A percentile compares a stretch with the other conserved stretches of the same genome.
phyloP scores from a whole-genome alignment of 441 rosid species.

The Breynia disticha region DNA sequence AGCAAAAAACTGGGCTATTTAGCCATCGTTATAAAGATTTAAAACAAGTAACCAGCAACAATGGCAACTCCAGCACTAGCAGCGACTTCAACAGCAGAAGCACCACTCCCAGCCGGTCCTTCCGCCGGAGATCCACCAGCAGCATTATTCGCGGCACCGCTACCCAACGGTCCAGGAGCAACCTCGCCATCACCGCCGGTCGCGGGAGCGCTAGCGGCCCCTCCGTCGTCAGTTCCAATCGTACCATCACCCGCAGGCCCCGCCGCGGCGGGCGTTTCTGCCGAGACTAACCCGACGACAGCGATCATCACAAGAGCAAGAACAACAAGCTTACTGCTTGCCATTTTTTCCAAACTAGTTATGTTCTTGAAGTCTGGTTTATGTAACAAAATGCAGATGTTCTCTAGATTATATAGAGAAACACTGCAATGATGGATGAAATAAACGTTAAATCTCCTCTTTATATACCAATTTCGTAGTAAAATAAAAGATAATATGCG shows the following conservation, averaged over 20 bases:
- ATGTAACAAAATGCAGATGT: not conserved
- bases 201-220: conserved; percentile 23
- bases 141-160: not conserved
- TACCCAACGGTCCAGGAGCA: conserved; percentile 14
- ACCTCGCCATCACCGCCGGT: conserved; percentile 16
- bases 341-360: conserved; percentile 22
- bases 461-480: conserved; percentile 3
- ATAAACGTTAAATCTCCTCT: not conserved
- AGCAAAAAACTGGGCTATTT: too few species aligned
- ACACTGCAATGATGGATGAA: not conserved
- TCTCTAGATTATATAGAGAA: conserved; percentile 8
- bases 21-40: too few species aligned
- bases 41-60: conserved; percentile 16
- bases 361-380: too few species aligned
- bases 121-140: conserved; percentile 9
- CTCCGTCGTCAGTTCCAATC: conserved; percentile 20
- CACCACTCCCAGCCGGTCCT: conserved; percentile 10
- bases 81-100: conserved; percentile 5
- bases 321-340: conserved; percentile 24
- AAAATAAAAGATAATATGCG: not conserved
- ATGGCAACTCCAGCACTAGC: conserved; percentile 15
- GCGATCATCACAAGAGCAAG: conserved; percentile 36
- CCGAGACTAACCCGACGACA: conserved; percentile 38
- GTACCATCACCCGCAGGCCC: conserved; percentile 17
- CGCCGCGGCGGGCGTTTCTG: conserved; percentile 19